A percentile compares a stretch with the other conserved stretches of the same genome.
phyloP scores from a whole-genome alignment of 352 stramenopile genomes.

The Detonula confervacea region DNA sequence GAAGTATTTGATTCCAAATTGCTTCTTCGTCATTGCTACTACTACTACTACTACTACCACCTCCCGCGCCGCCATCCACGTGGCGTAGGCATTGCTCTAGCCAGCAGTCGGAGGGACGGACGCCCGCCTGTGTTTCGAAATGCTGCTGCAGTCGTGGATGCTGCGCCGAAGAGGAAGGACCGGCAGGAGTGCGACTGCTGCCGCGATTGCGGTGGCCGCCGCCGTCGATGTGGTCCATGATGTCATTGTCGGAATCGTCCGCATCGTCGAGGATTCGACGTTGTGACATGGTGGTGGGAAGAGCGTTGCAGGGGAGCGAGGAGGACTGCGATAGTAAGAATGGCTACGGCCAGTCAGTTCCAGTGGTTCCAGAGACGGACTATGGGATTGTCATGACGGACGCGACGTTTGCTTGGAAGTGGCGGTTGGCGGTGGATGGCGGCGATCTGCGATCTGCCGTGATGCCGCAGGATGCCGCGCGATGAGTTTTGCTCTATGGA shows the following conservation, averaged over 20 bases:
- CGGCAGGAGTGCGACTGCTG: no score
- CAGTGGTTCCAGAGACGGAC: no score
- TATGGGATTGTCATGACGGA: no score
- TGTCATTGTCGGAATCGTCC: not conserved
- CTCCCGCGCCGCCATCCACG: no score
- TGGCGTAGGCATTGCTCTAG: conserved; percentile 33
- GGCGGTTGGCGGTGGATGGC: no score
- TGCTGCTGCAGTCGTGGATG: conserved; percentile 8
- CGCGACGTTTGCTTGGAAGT: no score
- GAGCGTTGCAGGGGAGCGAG: not conserved
- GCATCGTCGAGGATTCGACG: not conserved
- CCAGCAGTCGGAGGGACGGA: conserved; percentile 37
- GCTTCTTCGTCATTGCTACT: conserved; percentile 25
- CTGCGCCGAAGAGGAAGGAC: not conserved
- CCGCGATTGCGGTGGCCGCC: no score
- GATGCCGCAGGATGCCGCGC: no score
- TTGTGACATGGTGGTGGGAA: not conserved
- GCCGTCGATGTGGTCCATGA: not conserved
- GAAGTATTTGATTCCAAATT: conserved; percentile 67
- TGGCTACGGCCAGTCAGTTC: no score
- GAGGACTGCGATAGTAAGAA: no score
- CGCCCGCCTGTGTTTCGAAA: conserved; percentile 25
- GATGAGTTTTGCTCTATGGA: no score
- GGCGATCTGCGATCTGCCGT: no score
- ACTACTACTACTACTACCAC: not conserved